These are phyloP conservation scores for Endoconidiophora laricicola DNA, from an alignment of 2,329 filamentous ascomycete species.

Conservation along the genomic window DNA sequence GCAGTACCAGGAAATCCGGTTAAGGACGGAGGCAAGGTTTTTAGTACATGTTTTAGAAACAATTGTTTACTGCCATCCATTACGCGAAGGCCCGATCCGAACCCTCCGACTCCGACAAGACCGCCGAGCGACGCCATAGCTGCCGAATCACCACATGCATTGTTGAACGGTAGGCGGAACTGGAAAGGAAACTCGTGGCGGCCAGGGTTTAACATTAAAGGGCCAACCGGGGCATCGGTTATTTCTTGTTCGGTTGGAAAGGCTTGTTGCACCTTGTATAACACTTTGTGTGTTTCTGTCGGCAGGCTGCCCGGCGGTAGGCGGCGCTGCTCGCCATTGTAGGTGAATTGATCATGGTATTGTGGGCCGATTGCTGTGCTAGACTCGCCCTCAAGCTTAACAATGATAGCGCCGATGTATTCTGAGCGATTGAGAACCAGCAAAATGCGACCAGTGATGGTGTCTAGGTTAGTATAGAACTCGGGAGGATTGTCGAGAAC, in stretches of 20 bases:
- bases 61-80: constrained; percentile 49
- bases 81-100: constrained; percentile 35
- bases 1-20: constrained; percentile 75
- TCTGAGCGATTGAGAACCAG: constrained; percentile 48
- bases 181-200: constrained; percentile 61
- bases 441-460: constrained; percentile 45
- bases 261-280: constrained; percentile 59
- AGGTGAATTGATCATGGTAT: constrained; percentile 23
- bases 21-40: constrained; percentile 75
- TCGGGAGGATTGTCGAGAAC: constrained; percentile 48
- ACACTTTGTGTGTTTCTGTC: constrained; percentile 51
- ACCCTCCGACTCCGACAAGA: constrained; percentile 36
- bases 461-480: constrained; percentile 68
- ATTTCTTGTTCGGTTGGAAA: constrained; percentile 43
- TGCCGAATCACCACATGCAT: constrained; percentile 42
- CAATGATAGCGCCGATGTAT: constrained; percentile 53
- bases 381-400: constrained; percentile 72
- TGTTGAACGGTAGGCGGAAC: constrained; percentile 67
- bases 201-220: constrained; percentile 48
- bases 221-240: constrained; percentile 25
- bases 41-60: constrained; percentile 56
- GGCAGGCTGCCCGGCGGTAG: constrained; percentile 20
- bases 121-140: constrained; percentile 37
- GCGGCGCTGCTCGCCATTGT: constrained; percentile 10
- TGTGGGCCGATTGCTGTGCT: constrained; percentile 43